Conservation (phyloP, 2,329 filamentous ascomycete genomes). For the Arthrinium puccinioides region DNA sequence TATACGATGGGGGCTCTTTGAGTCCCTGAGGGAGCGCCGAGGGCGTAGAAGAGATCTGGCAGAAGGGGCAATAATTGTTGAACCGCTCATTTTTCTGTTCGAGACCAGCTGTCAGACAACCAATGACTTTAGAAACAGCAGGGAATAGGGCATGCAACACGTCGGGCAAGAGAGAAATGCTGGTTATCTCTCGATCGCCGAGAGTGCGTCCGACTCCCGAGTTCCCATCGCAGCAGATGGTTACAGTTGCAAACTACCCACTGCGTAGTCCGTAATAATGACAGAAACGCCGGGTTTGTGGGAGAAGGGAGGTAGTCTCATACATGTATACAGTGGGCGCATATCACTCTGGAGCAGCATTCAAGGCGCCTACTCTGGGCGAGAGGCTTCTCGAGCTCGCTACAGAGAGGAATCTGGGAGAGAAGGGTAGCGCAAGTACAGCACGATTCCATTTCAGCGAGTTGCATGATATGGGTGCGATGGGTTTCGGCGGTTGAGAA, state of each 20-base stretch:
- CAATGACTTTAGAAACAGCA: not conserved
- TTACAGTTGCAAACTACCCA: no score
- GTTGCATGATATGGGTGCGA: no score
- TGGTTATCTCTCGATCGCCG: no score
- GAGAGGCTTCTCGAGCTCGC: slow-evolving; percentile 53
- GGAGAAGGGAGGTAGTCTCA: no score
- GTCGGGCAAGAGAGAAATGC: no score
- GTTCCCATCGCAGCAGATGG: not conserved
- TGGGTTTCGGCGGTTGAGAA: no score
- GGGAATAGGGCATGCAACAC: no score
- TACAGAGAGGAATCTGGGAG: slow-evolving; percentile 41
- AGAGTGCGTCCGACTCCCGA: no score
- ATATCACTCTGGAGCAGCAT: slow-evolving; percentile 67
- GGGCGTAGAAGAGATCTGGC: slow-evolving; percentile 60
- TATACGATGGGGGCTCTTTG: slow-evolving; percentile 62
- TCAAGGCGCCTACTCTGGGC: slow-evolving; percentile 53
- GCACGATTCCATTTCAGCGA: slow-evolving; percentile 44
- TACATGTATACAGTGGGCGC: slow-evolving; percentile 61
- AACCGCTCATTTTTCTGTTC: slow-evolving; percentile 60
- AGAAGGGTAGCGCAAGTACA: slow-evolving; percentile 64
- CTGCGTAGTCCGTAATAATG: no score
- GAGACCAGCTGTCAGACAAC: not conserved
- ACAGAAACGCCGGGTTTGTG: no score
- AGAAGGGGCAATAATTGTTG: slow-evolving; percentile 63
- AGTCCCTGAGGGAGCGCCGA: slow-evolving; percentile 54